A percentile compares a stretch with the other conserved stretches of the same genome.
Conservation (phyloP, 2,329 filamentous ascomycete species). For the Diaporthe citri region DNA sequence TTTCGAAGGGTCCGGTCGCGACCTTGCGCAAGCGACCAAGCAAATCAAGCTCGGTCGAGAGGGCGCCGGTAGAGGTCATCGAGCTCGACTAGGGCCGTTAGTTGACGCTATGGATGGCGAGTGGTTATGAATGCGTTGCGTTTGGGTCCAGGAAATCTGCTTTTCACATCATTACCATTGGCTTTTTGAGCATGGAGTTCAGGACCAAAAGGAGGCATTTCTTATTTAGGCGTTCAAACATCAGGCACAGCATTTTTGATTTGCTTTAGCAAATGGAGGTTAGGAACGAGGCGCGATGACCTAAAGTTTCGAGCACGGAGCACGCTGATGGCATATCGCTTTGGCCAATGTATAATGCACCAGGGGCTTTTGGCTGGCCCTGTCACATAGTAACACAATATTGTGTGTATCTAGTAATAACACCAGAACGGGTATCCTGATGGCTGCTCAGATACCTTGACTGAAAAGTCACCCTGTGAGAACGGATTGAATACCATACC, state of each 20-base stretch:
- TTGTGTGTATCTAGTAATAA: slow-evolving; percentile 4
- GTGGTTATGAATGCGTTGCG: not conserved
- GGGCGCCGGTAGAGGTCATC: slow-evolving; percentile 34
- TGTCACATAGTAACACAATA: not conserved
- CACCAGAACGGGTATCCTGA: not conserved
- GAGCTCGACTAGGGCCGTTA: slow-evolving; percentile 36
- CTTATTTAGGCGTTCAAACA: slow-evolving; percentile 7
- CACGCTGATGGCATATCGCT: not conserved
- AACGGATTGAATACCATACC: not conserved
- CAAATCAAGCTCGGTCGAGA: slow-evolving; percentile 29
- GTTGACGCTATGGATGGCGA: not conserved
- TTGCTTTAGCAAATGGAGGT: slow-evolving; percentile 2
- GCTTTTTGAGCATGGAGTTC: slow-evolving; percentile 38
- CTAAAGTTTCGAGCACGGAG: not conserved
- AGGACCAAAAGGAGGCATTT: not conserved
- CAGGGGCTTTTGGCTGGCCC: not conserved
- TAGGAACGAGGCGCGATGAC: not conserved
- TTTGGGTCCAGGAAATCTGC: slow-evolving; percentile 13
- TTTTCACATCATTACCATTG: not conserved
- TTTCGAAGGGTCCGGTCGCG: slow-evolving; percentile 14
- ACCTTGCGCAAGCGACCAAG: slow-evolving; percentile 23
- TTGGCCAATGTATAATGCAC: slow-evolving; percentile 14
- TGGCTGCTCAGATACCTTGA: not conserved
- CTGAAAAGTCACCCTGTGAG: not conserved
- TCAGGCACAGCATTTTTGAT: not conserved